These are phyloP conservation scores for Asterella californica DNA, from an alignment of 225 moss, liverwort and hornwort species.

Conservation along the genomic window DNA sequence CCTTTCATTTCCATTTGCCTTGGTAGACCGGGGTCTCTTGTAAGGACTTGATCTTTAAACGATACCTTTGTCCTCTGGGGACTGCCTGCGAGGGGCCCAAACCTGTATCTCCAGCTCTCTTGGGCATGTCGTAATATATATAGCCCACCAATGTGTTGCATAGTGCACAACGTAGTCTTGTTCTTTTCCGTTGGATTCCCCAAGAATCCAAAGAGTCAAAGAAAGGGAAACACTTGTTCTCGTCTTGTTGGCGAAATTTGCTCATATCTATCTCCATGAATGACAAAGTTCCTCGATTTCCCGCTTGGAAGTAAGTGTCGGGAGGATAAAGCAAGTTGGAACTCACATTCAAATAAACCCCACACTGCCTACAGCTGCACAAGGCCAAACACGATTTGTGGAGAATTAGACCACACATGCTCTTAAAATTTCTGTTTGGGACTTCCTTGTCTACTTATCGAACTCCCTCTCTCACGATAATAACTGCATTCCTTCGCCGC, in stretches of 20 bases:
- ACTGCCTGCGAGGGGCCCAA: slow-evolving; percentile 36
- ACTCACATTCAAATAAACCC: slow-evolving; percentile 35
- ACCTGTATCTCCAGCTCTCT: slow-evolving; percentile 31
- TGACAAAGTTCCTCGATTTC: slow-evolving; percentile 45
- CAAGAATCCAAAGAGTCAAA: slow-evolving; percentile 49
- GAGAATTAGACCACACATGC: too few relatives aligned
- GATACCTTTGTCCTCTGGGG: slow-evolving; percentile 40
- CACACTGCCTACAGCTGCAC: slow-evolving; percentile 43
- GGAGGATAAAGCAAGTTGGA: slow-evolving; percentile 43
- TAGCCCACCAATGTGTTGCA: slow-evolving; percentile 36
- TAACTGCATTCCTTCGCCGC: too few relatives aligned
- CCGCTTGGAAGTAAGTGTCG: slow-evolving; percentile 46
- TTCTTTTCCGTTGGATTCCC: slow-evolving; percentile 42
- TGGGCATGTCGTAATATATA: slow-evolving; percentile 49
- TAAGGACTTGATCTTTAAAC: slow-evolving; percentile 43
- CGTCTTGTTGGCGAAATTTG: slow-evolving; percentile 38
- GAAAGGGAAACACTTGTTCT: slow-evolving; percentile 44
- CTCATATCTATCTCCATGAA: slow-evolving; percentile 47
- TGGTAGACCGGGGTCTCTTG: slow-evolving; percentile 34
- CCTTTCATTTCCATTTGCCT: slow-evolving; percentile 33
- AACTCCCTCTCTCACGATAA: not conserved
- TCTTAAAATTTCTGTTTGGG: not conserved
- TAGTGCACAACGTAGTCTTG: slow-evolving; percentile 34
- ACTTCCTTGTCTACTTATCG: not conserved
- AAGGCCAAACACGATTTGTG: not conserved